A percentile compares a stretch with the other conserved stretches of the same genome.
phyloP scores from a whole-genome alignment of 2,329 filamentous ascomycete genomes.

The Boeremia lycopersici region DNA sequence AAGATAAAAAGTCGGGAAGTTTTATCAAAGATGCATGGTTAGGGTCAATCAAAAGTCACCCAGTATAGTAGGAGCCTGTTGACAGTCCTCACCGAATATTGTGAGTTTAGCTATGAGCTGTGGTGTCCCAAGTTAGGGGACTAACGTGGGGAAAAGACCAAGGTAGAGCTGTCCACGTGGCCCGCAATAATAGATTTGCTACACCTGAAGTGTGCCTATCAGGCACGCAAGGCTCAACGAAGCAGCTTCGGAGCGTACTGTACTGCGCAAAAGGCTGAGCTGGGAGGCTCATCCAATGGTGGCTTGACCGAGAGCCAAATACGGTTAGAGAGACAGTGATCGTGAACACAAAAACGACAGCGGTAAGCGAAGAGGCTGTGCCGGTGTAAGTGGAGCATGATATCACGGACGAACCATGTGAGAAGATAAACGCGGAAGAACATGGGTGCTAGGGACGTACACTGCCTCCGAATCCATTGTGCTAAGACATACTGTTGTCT shows the following conservation, averaged over 20 bases:
- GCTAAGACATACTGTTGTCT: neutral
- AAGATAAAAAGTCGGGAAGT: neutral
- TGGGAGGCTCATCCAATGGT: slow-evolving; percentile 16
- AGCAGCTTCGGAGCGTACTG: neutral
- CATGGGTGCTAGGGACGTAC: neutral
- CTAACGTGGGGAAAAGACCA: neutral
- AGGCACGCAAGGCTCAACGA: neutral
- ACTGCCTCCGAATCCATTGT: neutral
- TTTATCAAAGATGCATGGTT: slow-evolving; percentile 3
- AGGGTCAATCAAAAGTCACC: neutral
- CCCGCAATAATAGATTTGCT: neutral
- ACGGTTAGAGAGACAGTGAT: slow-evolving; percentile 6
- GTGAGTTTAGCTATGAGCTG: neutral
- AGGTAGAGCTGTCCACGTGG: neutral
- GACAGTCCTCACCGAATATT: neutral
- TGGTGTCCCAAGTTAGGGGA: neutral
- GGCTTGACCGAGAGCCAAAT: slow-evolving; percentile 14
- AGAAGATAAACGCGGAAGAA: neutral
- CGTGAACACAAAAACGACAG: slow-evolving; percentile 14
- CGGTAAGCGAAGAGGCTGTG: slow-evolving; percentile 12
- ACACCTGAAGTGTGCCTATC: neutral
- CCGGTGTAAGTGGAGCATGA: neutral
- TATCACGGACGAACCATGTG: neutral
- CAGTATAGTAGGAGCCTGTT: neutral
- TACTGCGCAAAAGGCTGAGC: slow-evolving; percentile 25